Base-by-base conservation (phyloP, 2,329 filamentous ascomycete genomes). In the Nannizzia gypsea region DNA sequence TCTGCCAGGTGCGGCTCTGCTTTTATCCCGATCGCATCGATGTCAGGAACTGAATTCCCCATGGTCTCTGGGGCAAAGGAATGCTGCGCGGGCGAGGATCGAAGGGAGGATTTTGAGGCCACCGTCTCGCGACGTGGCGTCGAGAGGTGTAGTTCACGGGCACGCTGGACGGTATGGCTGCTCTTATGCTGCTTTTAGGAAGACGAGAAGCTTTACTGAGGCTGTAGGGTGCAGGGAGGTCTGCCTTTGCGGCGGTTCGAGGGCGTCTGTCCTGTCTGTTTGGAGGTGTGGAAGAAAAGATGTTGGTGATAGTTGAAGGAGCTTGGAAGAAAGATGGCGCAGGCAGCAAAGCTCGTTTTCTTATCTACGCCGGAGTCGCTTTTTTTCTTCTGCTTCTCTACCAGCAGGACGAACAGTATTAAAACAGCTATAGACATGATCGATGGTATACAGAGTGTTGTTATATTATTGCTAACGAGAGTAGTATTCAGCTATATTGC, bases 1-100 rank as follows among this genome's bases (percentile, higher is more conserved):
- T 77, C 69, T 54, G 87, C 79, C 11, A 89, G 76, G 0, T 81
- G 74, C n/a, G 78, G 78, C 20, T 83, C 78, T 57, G 84, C 83
- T 71, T 83, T 87, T 65, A 87, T 74, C 65, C 87, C 88, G 24
- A 76, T 67, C 48, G 67, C 63, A 61, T 75, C 72, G 61, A 76
- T 70, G 50, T 76, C 71, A 58, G 74, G 74, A 40, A 76, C 73
- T 15, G 72, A 69, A 59, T 72, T 69, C 60, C 68, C 67, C 73
- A 75, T 76, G 52, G 62, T 66, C 60, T 56, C 15, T 55, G 28
- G 26, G 20, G 50, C 42, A 17, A 20, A 22, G 28, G n/a, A 17
- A 38, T 38, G 54, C 54, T 38, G 54, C 54, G 54, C 31, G 8
- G 48, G 48, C 3, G 48, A 26, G 26, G 38, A 52, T 20, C 48